phyloP scores from a whole-genome alignment of 176 grass and related monocot genomes.

The Olyra latifolia region DNA sequence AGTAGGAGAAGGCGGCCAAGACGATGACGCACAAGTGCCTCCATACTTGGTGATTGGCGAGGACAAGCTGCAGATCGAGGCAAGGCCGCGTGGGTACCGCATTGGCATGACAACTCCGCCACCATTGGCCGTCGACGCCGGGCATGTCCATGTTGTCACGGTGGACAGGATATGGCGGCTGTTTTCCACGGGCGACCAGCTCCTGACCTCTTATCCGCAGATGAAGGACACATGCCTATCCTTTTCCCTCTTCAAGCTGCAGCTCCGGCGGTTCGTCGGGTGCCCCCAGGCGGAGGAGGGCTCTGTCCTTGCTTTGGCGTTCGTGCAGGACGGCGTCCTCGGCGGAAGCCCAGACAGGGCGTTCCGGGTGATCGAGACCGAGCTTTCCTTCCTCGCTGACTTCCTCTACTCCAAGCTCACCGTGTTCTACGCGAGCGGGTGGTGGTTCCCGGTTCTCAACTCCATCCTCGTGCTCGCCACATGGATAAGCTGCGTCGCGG shows the following conservation, averaged over 20 bases:
- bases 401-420: constrained; percentile 60
- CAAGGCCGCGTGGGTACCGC: constrained; percentile 43
- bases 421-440: constrained; percentile 48
- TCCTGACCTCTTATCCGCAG: constrained; percentile 17
- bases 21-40: constrained; percentile 6
- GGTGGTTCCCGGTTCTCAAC: constrained; percentile 53
- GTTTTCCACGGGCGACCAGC: background rate
- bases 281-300: constrained; percentile 41
- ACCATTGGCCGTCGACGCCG: background rate
- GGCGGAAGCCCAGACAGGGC: background rate
- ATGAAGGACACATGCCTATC: constrained; percentile 43
- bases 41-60: constrained; percentile 50
- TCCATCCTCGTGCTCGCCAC: constrained; percentile 28
- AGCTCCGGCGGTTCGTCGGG: constrained; percentile 46
- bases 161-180: constrained; percentile 45
- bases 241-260: constrained; percentile 46
- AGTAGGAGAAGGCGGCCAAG: background rate
- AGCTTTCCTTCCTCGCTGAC: constrained; percentile 50
- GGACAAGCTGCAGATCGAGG: constrained; percentile 42
- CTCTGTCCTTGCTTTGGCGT: constrained; percentile 30
- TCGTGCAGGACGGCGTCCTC: constrained; percentile 42
- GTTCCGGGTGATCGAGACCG: constrained; percentile 40
- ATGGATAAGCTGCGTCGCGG: constrained; percentile 41
- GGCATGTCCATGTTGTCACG: background rate
- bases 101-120: background rate